These are phyloP conservation scores for Metschnikowia gelsemii DNA, from an alignment of 805 yeast genomes.

Conservation along the genomic window DNA sequence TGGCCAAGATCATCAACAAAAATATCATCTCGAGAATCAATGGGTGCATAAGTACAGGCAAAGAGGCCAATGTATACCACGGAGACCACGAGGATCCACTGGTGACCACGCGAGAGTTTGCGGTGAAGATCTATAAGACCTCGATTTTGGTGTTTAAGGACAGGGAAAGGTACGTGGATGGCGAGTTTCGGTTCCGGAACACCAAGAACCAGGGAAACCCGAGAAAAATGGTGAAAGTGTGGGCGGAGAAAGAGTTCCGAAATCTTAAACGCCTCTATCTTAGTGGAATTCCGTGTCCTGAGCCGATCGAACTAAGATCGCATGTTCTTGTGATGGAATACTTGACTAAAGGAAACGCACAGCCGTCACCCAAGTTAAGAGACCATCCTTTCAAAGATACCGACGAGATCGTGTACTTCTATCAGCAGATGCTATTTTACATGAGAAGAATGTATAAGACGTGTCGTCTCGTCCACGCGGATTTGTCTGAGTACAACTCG, in stretches of 20 bases:
- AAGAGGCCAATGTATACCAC: conserved; percentile 95
- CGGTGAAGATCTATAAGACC: conserved; percentile 93
- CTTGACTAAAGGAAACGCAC: conserved; percentile 72
- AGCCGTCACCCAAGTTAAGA: conserved; percentile 85
- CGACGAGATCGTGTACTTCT: conserved; percentile 64
- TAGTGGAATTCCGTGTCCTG: conserved; percentile 89
- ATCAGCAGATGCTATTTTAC: conserved; percentile 75
- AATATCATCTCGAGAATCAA: conserved; percentile 83
- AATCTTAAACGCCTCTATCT: conserved; percentile 79
- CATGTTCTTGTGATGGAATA: conserved; percentile 96
- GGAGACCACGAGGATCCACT: conserved; percentile 59
- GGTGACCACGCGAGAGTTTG: conserved; percentile 54
- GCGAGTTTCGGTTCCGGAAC: conserved; percentile 90
- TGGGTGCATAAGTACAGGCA: conserved; percentile 95
- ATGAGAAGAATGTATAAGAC: conserved; percentile 86
- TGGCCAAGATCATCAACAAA: conserved; percentile 76
- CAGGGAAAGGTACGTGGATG: conserved; percentile 92
- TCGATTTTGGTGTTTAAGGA: conserved; percentile 96
- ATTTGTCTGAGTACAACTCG: conserved; percentile 89
- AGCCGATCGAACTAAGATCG: conserved; percentile 82
- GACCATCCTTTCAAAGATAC: conserved; percentile 75
- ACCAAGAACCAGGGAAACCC: conserved; percentile 87
- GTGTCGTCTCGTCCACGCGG: conserved; percentile 94
- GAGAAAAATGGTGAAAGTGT: conserved; percentile 92
- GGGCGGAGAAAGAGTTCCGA: conserved; percentile 98